These are phyloP conservation scores for Citrus glauca DNA, from an alignment of 345 rosid genomes.

Conservation along the genomic window DNA sequence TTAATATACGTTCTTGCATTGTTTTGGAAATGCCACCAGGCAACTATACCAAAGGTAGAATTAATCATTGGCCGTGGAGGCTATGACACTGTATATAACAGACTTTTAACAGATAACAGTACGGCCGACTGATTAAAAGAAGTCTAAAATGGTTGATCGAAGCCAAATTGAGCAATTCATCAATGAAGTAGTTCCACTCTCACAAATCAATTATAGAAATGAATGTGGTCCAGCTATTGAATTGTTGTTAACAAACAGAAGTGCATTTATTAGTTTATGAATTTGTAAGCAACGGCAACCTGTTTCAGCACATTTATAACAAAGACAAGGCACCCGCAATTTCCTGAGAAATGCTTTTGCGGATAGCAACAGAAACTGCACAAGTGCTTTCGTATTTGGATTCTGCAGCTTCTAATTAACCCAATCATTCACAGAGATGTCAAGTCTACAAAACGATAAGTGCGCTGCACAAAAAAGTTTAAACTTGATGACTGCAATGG, in stretches of 20 bases:
- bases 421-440: constrained; percentile 29
- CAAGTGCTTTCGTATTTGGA: constrained; percentile 15
- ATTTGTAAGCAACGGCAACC: constrained; percentile 18
- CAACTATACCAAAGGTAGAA: too few relatives aligned
- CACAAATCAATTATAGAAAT: constrained; percentile 14
- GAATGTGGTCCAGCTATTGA: constrained; percentile 20
- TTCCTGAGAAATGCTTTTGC: constrained; percentile 20
- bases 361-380: constrained; percentile 21
- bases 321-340: background rate
- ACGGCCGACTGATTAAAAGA: constrained; percentile 1
- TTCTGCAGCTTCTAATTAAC: background rate
- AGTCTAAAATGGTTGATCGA: constrained; percentile 19
- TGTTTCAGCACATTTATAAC: constrained; percentile 16
- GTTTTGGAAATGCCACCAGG: too few relatives aligned
- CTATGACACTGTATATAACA: too few relatives aligned
- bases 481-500: too few relatives aligned
- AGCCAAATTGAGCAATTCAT: constrained; percentile 22
- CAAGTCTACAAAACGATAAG: constrained; percentile 18
- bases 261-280: constrained; percentile 24
- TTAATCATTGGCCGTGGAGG: too few relatives aligned
- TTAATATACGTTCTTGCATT: too few relatives aligned
- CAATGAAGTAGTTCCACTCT: constrained; percentile 17
- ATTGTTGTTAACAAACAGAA: constrained; percentile 22
- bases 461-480: constrained; percentile 13
- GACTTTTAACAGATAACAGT: too few relatives aligned